Base-by-base conservation (phyloP, 176 grass and related monocot species). In the Alopecurus myosuroides region DNA sequence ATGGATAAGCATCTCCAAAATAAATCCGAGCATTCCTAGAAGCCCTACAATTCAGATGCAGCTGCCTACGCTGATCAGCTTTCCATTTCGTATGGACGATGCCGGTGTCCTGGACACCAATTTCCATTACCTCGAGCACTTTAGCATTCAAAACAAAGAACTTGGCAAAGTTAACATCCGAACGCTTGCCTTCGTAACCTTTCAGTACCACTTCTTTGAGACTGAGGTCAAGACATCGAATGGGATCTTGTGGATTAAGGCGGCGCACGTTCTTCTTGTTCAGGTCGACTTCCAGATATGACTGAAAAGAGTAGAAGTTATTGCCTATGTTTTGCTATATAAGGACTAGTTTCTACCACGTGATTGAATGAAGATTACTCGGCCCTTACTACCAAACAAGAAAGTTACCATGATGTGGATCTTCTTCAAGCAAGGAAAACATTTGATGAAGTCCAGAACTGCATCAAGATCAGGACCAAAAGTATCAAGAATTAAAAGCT, bases 121-220 rank as follows among this genome's bases (percentile, higher is more conserved):
- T 7, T 35, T 48, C 36, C 41, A 77, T 77, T 7, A 14, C 1
- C 72, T 85, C 44, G 1, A 85, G 73, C 8, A 66, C 23, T 37
- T 8, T 36, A 1, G 82, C 73, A 66, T 76, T 63, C 22, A 36
- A 1, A 76, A 65, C 55, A 65, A 76, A 66, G 15, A 84, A 48
- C 30, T 84, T 64, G 30, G 57, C 71, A 13, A 84, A 76, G 71
- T 36, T 84, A 10, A 84, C 7, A 29, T 84, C 41, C 11, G 71
- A 35, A 19, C 3, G 3, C 3, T 51, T 7, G 56, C 71, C 82
- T 1, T 29, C 6, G 4, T 85, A 77, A 22, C 58, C 44, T 25
- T 85, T 65, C 31, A 85, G 0, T 12, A 40, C 41, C 17, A 67
- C 17, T 39, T n/a, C 35, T 40, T 1, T 77, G 1, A 85, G 44